phyloP scores from a whole-genome alignment of 768 basidiomycete genomes.

The Mycena amicta region DNA sequence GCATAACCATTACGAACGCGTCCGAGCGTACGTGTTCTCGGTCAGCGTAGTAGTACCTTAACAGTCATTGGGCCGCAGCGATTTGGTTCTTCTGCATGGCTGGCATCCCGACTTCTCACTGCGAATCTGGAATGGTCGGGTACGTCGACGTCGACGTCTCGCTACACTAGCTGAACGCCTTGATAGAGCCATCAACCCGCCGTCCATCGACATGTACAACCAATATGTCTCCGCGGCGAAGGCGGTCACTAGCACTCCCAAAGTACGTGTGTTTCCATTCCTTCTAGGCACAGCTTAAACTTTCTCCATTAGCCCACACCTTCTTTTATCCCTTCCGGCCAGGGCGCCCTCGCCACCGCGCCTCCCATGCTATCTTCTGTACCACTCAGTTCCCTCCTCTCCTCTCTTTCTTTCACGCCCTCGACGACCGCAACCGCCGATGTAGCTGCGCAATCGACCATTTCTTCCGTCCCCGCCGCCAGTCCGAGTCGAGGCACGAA shows the following conservation, averaged over 20 bases:
- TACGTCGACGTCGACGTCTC: conserved; percentile 28
- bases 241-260: conserved; percentile 27
- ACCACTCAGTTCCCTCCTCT: conserved; percentile 1
- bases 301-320: conserved; percentile 32
- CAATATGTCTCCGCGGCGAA: conserved; percentile 33
- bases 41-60: not conserved
- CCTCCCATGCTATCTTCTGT: conserved; percentile 18
- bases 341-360: conserved; percentile 37
- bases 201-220: conserved; percentile 28
- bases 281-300: too few species aligned
- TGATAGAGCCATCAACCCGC: conserved; percentile 40
- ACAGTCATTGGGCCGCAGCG: conserved; percentile 19
- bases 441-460: conserved; percentile 1
- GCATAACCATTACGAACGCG: conserved; percentile 36
- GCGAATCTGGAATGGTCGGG: conserved; percentile 44
- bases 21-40: conserved; percentile 25
- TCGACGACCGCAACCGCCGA: conserved; percentile 1
- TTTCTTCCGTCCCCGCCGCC: too few species aligned
- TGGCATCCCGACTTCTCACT: conserved; percentile 38
- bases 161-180: not conserved
- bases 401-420: not conserved
- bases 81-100: conserved; percentile 44
- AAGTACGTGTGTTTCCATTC: conserved; percentile 22
- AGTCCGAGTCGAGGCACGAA: too few species aligned
- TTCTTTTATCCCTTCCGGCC: conserved; percentile 30